Evolutionary conservation across 2,329 filamentous ascomycete species (phyloP), one percentile per base, ranked within the genome.

Genomic region (Diaporthe vexans): DNA sequence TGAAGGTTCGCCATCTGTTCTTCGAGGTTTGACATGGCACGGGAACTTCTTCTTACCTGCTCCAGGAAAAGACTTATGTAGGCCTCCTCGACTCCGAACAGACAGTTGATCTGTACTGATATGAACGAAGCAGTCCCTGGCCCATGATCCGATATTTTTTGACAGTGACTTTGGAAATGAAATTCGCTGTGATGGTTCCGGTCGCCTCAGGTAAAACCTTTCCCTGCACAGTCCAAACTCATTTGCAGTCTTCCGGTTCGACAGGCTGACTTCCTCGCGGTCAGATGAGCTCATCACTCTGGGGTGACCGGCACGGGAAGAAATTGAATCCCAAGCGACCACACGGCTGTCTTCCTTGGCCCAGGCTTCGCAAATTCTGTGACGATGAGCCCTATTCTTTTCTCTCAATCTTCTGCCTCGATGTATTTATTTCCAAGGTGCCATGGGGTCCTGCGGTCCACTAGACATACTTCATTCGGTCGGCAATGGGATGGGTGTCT

Each of bases 321-420:
- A 11, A 37, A 37, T 19, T 40, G 29, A 40, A 7, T 1, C 17
- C 43, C 59, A 9, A 9, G 8, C 21, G n/a, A 29, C 37, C 58
- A 8, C 40, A 40, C 21, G 37, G 24, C 15, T n/a, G 15, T 15
- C 8, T 63, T 26, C 40, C 7, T 13, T 40, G 37, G 24, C 58
- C 15, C 8, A 8, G 24, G 40, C 37, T 24, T 24, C 19, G 17
- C 26, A 19, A 3, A 21, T 67, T 26, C 26, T 40, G 13, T 7
- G 65, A 24, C 26, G 26, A 33, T 17, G 58, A n/a, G 33, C 19
- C 13, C 19, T n/a, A 24, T 69, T 5, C n/a, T 37, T 21, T 26
- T 21, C 24, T 56, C 26, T 24, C 61, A 9, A 56, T 58, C 26
- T 75, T 37, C 54, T 26, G 61, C 21, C 54, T 69, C 17, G 35